phyloP scores from a whole-genome alignment of 208 protist genomes.

The Leishmania arabica region DNA sequence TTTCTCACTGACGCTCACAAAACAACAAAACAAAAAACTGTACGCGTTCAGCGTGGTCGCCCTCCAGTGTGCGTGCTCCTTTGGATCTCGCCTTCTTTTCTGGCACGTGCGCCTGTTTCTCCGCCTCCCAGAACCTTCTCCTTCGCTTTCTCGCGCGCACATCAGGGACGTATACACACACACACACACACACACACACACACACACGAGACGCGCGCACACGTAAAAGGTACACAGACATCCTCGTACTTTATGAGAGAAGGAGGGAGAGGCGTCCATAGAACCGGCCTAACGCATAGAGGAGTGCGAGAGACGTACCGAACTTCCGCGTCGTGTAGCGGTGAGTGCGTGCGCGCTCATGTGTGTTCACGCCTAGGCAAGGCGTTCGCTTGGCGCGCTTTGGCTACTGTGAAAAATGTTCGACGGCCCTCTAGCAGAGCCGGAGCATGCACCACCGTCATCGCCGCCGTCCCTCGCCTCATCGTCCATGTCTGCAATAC shows the following conservation, averaged over 20 bases:
- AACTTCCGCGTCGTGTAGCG: not conserved
- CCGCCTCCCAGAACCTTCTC: not conserved
- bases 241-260: not conserved
- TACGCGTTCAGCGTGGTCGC: not conserved
- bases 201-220: not conserved
- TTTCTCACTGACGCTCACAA: not conserved
- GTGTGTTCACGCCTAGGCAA: not conserved
- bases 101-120: not conserved
- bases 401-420: not conserved
- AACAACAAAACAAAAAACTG: too few species aligned
- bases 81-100: not conserved
- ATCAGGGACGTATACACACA: slow-evolving; percentile 4
- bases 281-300: slow-evolving; percentile 1
- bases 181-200: slow-evolving; percentile 1
- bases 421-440: not conserved
- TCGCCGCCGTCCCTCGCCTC: slow-evolving; percentile 1
- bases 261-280: not conserved
- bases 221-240: not conserved
- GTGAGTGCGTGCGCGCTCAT: not conserved
- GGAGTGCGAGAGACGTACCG: not conserved
- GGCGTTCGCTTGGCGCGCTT: slow-evolving; percentile 1
- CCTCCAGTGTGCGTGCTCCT: not conserved
- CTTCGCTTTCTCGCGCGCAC: not conserved
- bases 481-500: slow-evolving; percentile 1
- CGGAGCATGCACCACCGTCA: not conserved